A percentile compares a stretch with the other conserved stretches of the same genome.
These are phyloP conservation scores for Cryptosporidium meleagridis DNA, from an alignment of 169 alveolate species.

Conservation along the genomic window DNA sequence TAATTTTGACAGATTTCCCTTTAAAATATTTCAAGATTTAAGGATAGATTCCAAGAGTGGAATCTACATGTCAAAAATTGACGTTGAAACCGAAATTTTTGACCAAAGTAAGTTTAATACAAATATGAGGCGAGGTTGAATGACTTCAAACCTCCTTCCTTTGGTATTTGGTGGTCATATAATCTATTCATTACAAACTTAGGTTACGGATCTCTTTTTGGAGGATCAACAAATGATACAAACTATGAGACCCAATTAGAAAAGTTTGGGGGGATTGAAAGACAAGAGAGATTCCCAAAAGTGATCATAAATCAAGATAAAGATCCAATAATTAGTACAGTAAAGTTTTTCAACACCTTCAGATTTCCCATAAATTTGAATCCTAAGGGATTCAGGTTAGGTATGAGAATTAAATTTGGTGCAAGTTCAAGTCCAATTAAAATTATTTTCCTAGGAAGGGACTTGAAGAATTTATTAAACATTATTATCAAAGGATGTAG, in stretches of 20 bases:
- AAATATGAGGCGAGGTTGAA: background rate
- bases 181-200: background rate
- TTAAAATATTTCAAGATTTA: background rate
- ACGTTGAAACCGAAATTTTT: background rate
- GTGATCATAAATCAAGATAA: background rate
- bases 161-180: background rate
- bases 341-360: background rate
- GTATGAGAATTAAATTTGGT: background rate
- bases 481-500: conserved; percentile 25
- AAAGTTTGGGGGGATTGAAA: background rate
- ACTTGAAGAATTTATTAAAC: conserved; percentile 18
- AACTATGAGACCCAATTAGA: background rate
- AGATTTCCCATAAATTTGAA: conserved; percentile 22
- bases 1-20: background rate
- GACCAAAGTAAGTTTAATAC: background rate
- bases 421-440: background rate
- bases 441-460: conserved; percentile 24
- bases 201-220: background rate
- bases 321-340: background rate
- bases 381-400: conserved; percentile 29
- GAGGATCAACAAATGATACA: background rate
- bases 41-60: background rate
- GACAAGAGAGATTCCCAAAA: background rate
- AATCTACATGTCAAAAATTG: background rate
- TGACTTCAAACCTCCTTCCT: background rate